These are phyloP conservation scores for Mollisiaceae sp. DNA, from an alignment of 2,329 filamentous ascomycete genomes.

Conservation along the genomic window DNA sequence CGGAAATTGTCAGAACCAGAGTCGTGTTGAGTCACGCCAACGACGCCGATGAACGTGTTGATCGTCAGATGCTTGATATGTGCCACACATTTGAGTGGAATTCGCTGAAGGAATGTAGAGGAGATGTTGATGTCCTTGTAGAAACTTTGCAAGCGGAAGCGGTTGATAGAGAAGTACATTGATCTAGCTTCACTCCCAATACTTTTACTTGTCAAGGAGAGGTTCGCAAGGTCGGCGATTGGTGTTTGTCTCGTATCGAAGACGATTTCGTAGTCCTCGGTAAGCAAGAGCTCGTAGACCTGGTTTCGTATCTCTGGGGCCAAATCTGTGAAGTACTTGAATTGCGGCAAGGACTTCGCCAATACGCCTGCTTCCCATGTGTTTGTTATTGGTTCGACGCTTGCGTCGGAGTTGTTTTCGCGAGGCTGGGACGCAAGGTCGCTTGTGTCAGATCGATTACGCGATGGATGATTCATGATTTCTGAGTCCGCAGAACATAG, in stretches of 20 bases:
- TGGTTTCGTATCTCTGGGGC: background rate
- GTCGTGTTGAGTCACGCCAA: too few species aligned
- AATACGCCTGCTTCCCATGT: background rate
- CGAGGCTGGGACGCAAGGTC: too few species aligned
- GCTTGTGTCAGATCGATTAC: too few species aligned
- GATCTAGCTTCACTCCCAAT: background rate
- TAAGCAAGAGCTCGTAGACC: background rate
- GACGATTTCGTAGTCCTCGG: background rate
- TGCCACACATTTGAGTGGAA: background rate
- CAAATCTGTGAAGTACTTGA: background rate
- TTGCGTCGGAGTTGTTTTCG: too few species aligned
- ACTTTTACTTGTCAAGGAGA: background rate
- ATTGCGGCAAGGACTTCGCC: background rate
- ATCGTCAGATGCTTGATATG: background rate
- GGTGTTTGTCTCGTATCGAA: background rate
- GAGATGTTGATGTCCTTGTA: background rate
- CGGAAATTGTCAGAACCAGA: background rate
- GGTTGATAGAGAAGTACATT: background rate
- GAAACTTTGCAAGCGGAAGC: background rate
- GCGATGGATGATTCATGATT: too few species aligned
- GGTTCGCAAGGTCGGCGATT: background rate
- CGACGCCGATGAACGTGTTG: background rate
- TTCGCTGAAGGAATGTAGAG: background rate
- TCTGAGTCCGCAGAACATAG: too few species aligned
- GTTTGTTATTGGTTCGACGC: too few species aligned